Conservation (phyloP, 257 asterid genomes). For the Mitragyna speciosa region DNA sequence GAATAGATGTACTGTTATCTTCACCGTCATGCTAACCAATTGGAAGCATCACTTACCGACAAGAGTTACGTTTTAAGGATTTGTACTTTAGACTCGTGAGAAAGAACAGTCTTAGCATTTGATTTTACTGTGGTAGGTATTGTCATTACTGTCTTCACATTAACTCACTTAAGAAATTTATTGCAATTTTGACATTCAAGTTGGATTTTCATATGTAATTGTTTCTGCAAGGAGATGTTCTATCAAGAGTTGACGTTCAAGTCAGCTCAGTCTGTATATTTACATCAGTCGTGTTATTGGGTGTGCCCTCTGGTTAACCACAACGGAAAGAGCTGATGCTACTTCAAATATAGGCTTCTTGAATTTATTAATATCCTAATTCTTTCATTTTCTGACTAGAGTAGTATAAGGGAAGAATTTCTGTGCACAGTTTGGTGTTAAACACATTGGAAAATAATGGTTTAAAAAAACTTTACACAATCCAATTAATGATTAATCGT, state of each 20-base stretch:
- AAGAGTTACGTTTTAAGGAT: background rate
- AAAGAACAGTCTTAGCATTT: background rate
- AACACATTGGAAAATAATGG: background rate
- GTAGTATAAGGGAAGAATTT: background rate
- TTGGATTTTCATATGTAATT: background rate
- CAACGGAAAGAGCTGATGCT: background rate
- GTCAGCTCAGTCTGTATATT: background rate
- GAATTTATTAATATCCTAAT: background rate
- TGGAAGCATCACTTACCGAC: background rate
- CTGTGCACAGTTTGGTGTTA: background rate
- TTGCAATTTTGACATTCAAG: background rate
- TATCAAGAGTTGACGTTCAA: background rate
- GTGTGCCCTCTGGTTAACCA: background rate
- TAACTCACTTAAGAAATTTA: too few species aligned
- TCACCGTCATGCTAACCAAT: background rate
- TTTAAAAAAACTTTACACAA: too few species aligned
- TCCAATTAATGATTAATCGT: too few species aligned
- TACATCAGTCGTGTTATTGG: background rate
- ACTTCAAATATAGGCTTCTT: background rate
- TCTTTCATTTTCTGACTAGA: background rate
- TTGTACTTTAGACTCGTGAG: background rate
- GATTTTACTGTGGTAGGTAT: background rate
- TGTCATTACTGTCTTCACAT: background rate
- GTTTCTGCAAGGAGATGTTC: background rate
- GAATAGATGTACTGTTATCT: background rate